Evolutionary conservation across 495 filamentous ascomycete species (phyloP), one percentile per base, ranked within the genome.

Genomic region (Xylaria nigripes): DNA sequence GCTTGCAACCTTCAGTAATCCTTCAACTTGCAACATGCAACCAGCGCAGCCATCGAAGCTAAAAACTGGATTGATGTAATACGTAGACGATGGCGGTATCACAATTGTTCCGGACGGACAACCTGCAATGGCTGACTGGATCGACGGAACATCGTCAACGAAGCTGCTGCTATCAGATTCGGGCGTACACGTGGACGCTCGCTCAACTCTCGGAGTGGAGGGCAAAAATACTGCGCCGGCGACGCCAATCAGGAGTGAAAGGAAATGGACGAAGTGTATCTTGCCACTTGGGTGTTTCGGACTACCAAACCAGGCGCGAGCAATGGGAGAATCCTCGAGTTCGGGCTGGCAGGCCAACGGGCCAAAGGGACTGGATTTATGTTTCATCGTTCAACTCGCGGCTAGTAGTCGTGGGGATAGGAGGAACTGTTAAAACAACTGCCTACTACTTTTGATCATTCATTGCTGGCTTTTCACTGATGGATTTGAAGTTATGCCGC

Each of bases 1-100:
- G 21, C 68, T 69, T 6, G 63, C 54, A 32, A 69, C 72, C 32
- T 73, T 72, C 22, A 76, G 48, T 8, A 66, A 52, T 0, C 72
- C 74, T 48, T 77, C 73, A 0, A 76, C 45, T 48, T 74, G 71
- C 34, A 77, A 67, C 48, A 70, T 68, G 43, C 73, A 76, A 29
- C 59, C 61, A 3, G 44, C 50, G 54, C 73, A 74, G 6, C 65
- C 68, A 0, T 67, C 36, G 34, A 75, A 71, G 30, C 68, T 63
- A 6, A 75, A 51, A 16, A 44, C 49, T 0, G 68, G 7, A 56
- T 71, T 67, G 41, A 72, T 54, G 50, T 68, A 67, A 50, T 75
- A 77, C 2, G 71, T 76, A 0, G 48, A 64, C 0, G 63, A 67
- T 2, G 62, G 53, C 2, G 74, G 74, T 32, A 77, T 70, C 2